These are phyloP conservation scores for Delitschia confertaspora DNA, from an alignment of 495 filamentous ascomycete species.

Conservation along the genomic window DNA sequence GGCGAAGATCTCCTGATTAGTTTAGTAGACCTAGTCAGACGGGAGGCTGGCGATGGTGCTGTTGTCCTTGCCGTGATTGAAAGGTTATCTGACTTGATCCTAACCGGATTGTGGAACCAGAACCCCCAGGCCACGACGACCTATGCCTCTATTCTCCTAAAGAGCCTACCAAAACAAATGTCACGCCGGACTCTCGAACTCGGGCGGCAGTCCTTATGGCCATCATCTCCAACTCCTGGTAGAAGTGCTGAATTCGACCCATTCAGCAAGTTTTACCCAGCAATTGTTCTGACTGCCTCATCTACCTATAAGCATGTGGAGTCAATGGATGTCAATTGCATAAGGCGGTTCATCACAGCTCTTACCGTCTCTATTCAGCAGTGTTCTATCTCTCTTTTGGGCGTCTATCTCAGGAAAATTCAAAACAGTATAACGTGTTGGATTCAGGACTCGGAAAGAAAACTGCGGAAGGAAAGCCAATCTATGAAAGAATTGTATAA, in stretches of 20 bases:
- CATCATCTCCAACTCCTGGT: conserved; percentile 36
- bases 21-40: conserved; percentile 48
- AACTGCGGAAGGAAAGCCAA: conserved; percentile 18
- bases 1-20: conserved; percentile 43
- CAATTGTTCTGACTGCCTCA: conserved; percentile 7
- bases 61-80: conserved; percentile 57
- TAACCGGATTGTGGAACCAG: conserved; percentile 12
- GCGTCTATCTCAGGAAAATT: conserved; percentile 40
- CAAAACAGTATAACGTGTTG: conserved; percentile 53
- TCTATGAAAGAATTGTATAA: conserved; percentile 5
- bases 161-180: conserved; percentile 23
- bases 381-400: conserved; percentile 32
- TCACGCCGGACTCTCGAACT: conserved; percentile 48
- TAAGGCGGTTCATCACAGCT: conserved; percentile 30
- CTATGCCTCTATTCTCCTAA: conserved; percentile 28
- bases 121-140: conserved; percentile 13
- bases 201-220: conserved; percentile 52
- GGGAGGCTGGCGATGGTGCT: conserved; percentile 57
- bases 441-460: conserved; percentile 47
- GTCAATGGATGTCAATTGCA: not conserved
- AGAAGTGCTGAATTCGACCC: conserved; percentile 47
- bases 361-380: conserved; percentile 32
- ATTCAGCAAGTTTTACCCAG: conserved; percentile 50
- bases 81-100: conserved; percentile 52
- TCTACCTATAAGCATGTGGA: conserved; percentile 34